These are phyloP conservation scores for Fusarium sp. DNA, from an alignment of 2,329 filamentous ascomycete species.

Conservation along the genomic window DNA sequence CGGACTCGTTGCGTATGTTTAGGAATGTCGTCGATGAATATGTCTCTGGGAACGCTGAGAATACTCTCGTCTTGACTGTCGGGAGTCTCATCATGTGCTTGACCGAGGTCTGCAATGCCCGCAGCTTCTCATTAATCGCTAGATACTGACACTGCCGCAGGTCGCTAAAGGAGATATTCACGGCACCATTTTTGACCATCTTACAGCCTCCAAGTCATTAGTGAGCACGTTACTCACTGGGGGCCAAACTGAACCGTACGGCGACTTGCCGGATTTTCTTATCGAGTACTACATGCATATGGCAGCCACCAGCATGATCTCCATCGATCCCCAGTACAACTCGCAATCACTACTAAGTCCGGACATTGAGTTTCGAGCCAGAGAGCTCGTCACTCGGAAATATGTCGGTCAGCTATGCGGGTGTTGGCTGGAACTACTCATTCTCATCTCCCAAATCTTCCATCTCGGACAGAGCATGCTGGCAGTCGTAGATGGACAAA, in stretches of 20 bases:
- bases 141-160: slow-evolving; percentile 28
- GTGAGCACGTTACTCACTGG: slow-evolving; percentile 52
- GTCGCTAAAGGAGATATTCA: slow-evolving; percentile 58
- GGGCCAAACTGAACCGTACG: slow-evolving; percentile 47
- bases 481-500: slow-evolving; percentile 44
- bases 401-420: slow-evolving; percentile 54
- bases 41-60: slow-evolving; percentile 48
- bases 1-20: slow-evolving; percentile 51
- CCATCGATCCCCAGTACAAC: slow-evolving; percentile 50
- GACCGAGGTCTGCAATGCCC: slow-evolving; percentile 53
- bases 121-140: not conserved
- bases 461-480: slow-evolving; percentile 56
- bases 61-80: slow-evolving; percentile 55
- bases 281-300: slow-evolving; percentile 63
- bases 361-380: slow-evolving; percentile 47
- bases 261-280: slow-evolving; percentile 57
- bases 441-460: slow-evolving; percentile 55
- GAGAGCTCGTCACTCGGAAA: slow-evolving; percentile 43
- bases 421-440: slow-evolving; percentile 54
- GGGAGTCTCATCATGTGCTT: slow-evolving; percentile 60
- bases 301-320: slow-evolving; percentile 60
- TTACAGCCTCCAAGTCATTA: slow-evolving; percentile 57
- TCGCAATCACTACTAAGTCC: slow-evolving; percentile 48
- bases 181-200: slow-evolving; percentile 59
- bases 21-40: slow-evolving; percentile 50